Base-by-base conservation (phyloP, 768 basidiomycete species). In the Podaxis sp. region DNA sequence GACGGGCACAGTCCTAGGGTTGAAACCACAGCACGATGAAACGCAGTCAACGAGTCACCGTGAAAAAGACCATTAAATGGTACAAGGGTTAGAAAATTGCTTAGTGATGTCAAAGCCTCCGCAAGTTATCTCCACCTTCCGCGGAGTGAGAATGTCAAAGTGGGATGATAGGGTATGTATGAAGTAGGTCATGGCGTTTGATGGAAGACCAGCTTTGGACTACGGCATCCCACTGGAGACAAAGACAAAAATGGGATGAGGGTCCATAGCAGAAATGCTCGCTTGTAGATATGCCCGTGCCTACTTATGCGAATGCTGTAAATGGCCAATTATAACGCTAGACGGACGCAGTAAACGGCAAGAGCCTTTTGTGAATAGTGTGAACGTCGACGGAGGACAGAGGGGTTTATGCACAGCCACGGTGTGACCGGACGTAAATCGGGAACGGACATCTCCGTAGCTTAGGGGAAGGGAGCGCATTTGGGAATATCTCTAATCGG, bases 91-190 rank as follows among this genome's bases (percentile, higher is more conserved):
- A 40, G 36, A 11, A 40, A 26, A n/a, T 19, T 22, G 38, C 59
- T 39, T 42, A 52, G 59, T 52, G 59, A 60, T 60, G 59, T 52
- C 36, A 38, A 60, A 52, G 46, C 28, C 44, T 19, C 49, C 38
- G 26, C 22, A 56, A 38, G 24, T 39, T 61, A 53, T 15, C 51
- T 57, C 62, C 62, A 63, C 62, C 51, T 58, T 49, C 42, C 62
- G 62, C 62, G 62, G 62, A 57, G 53, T 4, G 54, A 52, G 19
- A 63, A 13, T 52, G 48, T 54, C 61, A 56, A 59, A 42, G 49
- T 52, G 22, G 59, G 49, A 52, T 60, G 59, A 60, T 60, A 60
- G 51, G 59, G 39, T 60, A 15, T 38, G 13, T 39, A 52, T 52
- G 49, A 52, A 17, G 19, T 40, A 22, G 22, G 24, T 40, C 38